Evolutionary conservation across 2,329 filamentous ascomycete genomes (phyloP), one percentile per base, ranked within the genome.

Genomic region (Sclerotinia minor): DNA sequence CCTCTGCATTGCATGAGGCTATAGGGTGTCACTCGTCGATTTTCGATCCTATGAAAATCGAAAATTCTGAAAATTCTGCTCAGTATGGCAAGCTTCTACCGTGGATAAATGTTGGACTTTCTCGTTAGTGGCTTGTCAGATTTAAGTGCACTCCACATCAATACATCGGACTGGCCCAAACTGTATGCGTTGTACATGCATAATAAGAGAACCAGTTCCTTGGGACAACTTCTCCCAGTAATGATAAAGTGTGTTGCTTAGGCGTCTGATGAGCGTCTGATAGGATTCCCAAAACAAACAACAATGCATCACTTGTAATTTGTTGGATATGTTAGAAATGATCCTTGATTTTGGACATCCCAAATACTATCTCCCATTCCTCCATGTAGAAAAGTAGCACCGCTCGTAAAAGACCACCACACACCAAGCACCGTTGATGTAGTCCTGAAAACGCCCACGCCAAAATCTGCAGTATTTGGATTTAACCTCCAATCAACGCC

Each of bases 1-100:
- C 67, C 72, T 69, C 71, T 75, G 72, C 72, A 72, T 75, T 72
- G 68, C 70, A 60, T 61, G 59, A 63, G 45, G 45, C 32, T 63
- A 50, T 63, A 38, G 50, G 32, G 50, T 19, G 47, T n/a, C 45
- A 63, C 45, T 26, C 45, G 7, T 63, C 32, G 59, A 52, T 7
- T 52, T 17, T 59, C 41, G 52, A 45, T 61, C 44, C 45, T 49
- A 17, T 47, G 15, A 60, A 49, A 26, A 41, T 41, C 38, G 38
- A 41, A 41, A 41, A 6, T 41, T 41, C 19, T 15, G n/a, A 19
- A 66, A 26, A 49, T n/a, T 35, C 44, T 58, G 29, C 17, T 41
- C 49, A 44, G 53, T 49, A 66, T 11, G 9, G 54, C 49, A 38
- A 60, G 26, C 24, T 29, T 19, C 11, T 66, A 29, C 44, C 41